Evolutionary conservation across 176 grass and related monocot genomes (phyloP).

Genomic region (Aegilops sharonensis): DNA sequence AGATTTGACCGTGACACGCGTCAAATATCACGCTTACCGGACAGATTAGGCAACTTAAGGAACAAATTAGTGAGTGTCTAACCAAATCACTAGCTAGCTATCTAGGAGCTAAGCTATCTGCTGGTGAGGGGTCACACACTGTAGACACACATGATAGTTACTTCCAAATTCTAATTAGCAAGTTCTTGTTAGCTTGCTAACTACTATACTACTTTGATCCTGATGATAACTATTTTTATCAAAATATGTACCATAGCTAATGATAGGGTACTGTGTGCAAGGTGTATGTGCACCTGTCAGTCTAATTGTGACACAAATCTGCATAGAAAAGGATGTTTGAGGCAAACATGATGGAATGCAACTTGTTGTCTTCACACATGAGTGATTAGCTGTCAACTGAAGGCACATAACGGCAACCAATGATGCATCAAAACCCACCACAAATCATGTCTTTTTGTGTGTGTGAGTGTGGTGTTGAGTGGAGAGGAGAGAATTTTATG

Average conservation of each 20-base stretch:
- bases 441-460: neutral
- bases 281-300: neutral
- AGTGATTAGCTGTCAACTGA: conserved; percentile 4
- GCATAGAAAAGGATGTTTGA: conserved; percentile 5
- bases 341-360: neutral
- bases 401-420: neutral
- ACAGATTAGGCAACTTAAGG: neutral
- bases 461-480: neutral
- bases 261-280: neutral
- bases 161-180: neutral
- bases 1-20: conserved; percentile 1
- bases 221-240: neutral
- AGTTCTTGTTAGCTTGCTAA: neutral
- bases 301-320: conserved; percentile 8
- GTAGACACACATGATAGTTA: neutral
- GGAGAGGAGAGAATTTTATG: conserved; percentile 14
- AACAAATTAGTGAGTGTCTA: neutral
- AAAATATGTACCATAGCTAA: neutral
- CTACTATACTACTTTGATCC: neutral
- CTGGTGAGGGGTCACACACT: neutral
- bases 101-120: neutral
- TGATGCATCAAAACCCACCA: conserved; percentile 9
- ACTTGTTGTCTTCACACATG: neutral
- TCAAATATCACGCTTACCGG: neutral
- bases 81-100: neutral